phyloP scores from a whole-genome alignment of 169 alveolate species.

The Cryptosporidium felis region DNA sequence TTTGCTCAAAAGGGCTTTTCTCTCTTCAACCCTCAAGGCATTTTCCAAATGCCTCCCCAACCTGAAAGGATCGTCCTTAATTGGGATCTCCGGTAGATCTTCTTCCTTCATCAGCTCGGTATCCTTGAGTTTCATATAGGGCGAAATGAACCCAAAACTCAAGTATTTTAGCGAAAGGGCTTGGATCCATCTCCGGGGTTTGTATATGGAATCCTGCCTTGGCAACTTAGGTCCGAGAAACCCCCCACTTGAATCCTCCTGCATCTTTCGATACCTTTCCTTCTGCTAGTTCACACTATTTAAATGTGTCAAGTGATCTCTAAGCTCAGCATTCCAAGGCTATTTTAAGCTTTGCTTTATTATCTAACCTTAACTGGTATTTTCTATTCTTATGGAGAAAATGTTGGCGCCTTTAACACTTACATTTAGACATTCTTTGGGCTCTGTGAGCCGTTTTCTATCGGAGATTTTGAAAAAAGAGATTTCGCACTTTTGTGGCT shows the following conservation, averaged over 20 bases:
- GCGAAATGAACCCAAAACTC: conserved; percentile 62
- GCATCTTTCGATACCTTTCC: not conserved
- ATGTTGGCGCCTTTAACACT: too few relatives aligned
- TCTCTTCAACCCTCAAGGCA: conserved; percentile 34
- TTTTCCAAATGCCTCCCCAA: conserved; percentile 27
- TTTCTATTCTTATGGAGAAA: too few relatives aligned
- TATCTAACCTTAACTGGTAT: too few relatives aligned
- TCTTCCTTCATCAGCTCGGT: conserved; percentile 38
- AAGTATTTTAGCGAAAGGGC: conserved; percentile 41
- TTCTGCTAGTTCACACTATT: not conserved
- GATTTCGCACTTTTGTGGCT: too few relatives aligned
- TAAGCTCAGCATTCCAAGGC: too few relatives aligned
- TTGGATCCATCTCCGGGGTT: conserved; percentile 41
- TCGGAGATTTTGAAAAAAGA: too few relatives aligned
- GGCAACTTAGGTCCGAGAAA: not conserved
- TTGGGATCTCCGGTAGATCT: conserved; percentile 55
- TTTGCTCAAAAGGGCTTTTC: not conserved
- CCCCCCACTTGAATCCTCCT: not conserved
- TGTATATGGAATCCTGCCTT: conserved; percentile 26
- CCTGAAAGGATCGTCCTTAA: conserved; percentile 35
- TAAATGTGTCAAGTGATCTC: too few relatives aligned
- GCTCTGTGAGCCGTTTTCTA: too few relatives aligned
- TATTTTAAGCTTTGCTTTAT: too few relatives aligned
- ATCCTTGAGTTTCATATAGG: conserved; percentile 41
- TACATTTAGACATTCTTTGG: too few relatives aligned